These are phyloP conservation scores for Alternaria arbusti DNA, from an alignment of 2,329 filamentous ascomycete genomes.

Conservation along the genomic window DNA sequence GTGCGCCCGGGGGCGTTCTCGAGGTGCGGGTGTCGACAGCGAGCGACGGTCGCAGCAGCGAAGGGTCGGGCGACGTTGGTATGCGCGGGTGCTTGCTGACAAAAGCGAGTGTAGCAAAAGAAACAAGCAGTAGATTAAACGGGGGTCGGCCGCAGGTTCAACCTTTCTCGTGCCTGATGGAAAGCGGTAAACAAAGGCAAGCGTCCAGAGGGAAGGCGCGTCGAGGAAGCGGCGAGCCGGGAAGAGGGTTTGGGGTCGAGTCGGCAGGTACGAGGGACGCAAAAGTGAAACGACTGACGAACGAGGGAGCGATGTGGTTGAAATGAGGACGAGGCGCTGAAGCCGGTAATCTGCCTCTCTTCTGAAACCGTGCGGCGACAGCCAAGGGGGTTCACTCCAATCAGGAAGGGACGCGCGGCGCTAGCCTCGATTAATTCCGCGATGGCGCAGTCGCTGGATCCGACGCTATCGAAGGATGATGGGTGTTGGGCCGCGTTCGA, in stretches of 20 bases:
- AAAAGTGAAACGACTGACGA: slow-evolving; percentile 46
- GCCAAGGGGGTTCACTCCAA: slow-evolving; percentile 32
- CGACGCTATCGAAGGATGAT: slow-evolving; percentile 25
- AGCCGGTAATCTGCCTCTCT: slow-evolving; percentile 31
- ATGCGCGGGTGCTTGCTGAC: slow-evolving; percentile 1
- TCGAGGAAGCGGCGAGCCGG: background rate
- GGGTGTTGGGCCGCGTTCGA: slow-evolving; percentile 28
- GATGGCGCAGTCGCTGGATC: slow-evolving; percentile 16
- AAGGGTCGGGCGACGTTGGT: background rate
- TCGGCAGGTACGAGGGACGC: slow-evolving; percentile 19
- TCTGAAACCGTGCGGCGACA: slow-evolving; percentile 35
- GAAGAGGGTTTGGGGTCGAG: background rate
- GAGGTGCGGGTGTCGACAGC: slow-evolving; percentile 18
- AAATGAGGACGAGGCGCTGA: slow-evolving; percentile 20
- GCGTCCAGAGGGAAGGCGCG: slow-evolving; percentile 6
- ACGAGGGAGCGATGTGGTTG: slow-evolving; percentile 27
- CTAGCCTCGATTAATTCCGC: slow-evolving; percentile 15
- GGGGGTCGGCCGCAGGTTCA: slow-evolving; percentile 41
- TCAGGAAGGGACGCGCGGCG: slow-evolving; percentile 37
- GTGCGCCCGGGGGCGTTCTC: slow-evolving; percentile 41
- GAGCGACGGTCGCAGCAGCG: slow-evolving; percentile 4
- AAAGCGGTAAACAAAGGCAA: slow-evolving; percentile 18
- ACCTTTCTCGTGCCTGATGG: slow-evolving; percentile 41
- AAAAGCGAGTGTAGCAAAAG: slow-evolving; percentile 8
- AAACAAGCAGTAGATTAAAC: slow-evolving; percentile 32